These are phyloP conservation scores for Xerocomus nothofagi DNA, from an alignment of 1,284 basidiomycete genomes.

Conservation along the genomic window DNA sequence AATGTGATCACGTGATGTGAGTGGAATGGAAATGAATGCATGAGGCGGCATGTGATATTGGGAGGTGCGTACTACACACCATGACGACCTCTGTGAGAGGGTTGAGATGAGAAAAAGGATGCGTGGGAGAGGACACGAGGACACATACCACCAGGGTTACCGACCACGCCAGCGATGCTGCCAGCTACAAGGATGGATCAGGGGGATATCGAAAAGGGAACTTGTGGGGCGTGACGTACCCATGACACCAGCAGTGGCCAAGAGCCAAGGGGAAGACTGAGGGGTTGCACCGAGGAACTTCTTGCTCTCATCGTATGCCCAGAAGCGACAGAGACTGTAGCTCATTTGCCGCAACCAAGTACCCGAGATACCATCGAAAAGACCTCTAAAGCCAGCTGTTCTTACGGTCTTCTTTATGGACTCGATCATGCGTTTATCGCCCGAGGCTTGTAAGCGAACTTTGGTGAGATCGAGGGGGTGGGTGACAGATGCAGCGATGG, in stretches of 20 bases:
- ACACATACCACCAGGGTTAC: conserved; percentile 79
- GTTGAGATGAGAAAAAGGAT: neutral
- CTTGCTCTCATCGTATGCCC: conserved; percentile 92
- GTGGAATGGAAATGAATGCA: neutral
- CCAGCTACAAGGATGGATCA: conserved; percentile 67
- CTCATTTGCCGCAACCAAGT: conserved; percentile 93
- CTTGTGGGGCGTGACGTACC: conserved; percentile 45
- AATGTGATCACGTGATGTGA: conserved; percentile 21
- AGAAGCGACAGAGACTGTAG: conserved; percentile 90
- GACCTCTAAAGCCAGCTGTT: conserved; percentile 71
- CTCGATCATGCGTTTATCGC: conserved; percentile 83
- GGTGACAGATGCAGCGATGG: conserved; percentile 35
- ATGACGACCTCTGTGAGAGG: conserved; percentile 69
- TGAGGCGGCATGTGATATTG: conserved; percentile 23
- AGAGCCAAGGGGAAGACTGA: conserved; percentile 60
- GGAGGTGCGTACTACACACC: conserved; percentile 41
- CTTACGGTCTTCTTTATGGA: conserved; percentile 75
- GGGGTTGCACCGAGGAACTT: conserved; percentile 63
- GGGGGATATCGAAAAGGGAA: neutral
- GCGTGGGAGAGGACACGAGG: neutral
- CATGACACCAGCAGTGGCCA: conserved; percentile 80
- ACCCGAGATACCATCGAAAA: conserved; percentile 86
- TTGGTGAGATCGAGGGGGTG: conserved; percentile 85
- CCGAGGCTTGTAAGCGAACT: conserved; percentile 83
- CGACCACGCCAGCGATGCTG: conserved; percentile 78